phyloP scores from a whole-genome alignment of 2,329 filamentous ascomycete genomes.

The Colletotrichum lupini region DNA sequence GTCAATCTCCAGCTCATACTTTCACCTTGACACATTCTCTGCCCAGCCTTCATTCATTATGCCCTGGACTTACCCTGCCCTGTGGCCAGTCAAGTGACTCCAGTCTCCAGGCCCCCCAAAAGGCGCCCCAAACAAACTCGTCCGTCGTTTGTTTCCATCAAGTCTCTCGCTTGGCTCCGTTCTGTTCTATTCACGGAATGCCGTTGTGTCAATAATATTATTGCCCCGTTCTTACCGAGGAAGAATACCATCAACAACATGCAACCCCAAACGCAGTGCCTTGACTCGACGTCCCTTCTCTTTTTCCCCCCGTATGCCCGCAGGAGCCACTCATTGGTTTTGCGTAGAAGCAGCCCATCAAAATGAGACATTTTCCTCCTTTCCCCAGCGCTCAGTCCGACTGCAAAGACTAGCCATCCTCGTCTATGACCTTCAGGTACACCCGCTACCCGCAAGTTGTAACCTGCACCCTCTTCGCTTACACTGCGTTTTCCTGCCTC shows the following conservation, averaged over 20 bases:
- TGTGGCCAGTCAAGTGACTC: neutral
- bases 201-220: neutral
- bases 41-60: neutral
- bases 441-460: slow-evolving; percentile 9
- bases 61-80: neutral
- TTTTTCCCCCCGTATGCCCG: neutral
- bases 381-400: slow-evolving; percentile 26
- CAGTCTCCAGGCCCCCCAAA: neutral
- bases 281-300: slow-evolving; percentile 24
- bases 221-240: slow-evolving; percentile 12
- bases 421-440: slow-evolving; percentile 22
- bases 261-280: slow-evolving; percentile 22
- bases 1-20: neutral
- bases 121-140: neutral
- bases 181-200: slow-evolving; percentile 20
- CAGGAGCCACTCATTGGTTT: slow-evolving; percentile 5
- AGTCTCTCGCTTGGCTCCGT: neutral
- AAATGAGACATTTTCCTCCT: slow-evolving; percentile 29
- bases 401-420: slow-evolving; percentile 16
- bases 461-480: neutral
- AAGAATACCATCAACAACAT: slow-evolving; percentile 12
- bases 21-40: neutral
- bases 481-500: neutral
- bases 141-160: neutral
- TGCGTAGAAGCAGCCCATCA: slow-evolving; percentile 16